A percentile compares a stretch with the other conserved stretches of the same genome.
Evolutionary conservation across 306 rosid species (phyloP).

Genomic region (Gastrolobium bilobum): DNA sequence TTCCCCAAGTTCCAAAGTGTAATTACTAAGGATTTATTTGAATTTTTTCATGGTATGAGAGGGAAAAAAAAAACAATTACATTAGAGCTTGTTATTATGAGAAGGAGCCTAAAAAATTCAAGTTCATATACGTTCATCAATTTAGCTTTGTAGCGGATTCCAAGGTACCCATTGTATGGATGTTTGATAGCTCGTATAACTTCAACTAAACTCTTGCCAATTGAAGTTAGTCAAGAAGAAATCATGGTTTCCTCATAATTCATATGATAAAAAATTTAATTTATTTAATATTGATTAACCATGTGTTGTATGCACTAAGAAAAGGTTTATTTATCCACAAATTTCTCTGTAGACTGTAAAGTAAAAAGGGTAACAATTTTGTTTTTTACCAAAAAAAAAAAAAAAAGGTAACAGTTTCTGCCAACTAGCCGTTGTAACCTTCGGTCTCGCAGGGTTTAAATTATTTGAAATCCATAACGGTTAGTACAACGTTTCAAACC

Average conservation of each 20-base stretch:
- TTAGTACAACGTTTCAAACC: constrained; percentile 30
- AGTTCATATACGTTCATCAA: neutral
- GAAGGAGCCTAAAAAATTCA: no score
- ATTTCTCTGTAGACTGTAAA: no score
- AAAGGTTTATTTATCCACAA: no score
- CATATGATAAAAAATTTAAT: no score
- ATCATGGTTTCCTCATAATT: no score
- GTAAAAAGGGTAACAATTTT: no score
- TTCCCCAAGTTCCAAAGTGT: neutral
- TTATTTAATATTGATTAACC: no score
- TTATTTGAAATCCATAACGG: constrained; percentile 41
- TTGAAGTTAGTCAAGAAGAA: neutral
- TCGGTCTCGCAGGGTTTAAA: constrained; percentile 29
- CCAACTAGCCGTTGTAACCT: constrained; percentile 39
- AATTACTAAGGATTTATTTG: neutral
- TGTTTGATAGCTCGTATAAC: neutral
- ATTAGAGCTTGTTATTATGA: no score
- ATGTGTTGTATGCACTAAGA: no score
- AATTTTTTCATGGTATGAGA: no score
- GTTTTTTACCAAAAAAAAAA: no score
- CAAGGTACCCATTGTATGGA: neutral
- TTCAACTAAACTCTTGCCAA: neutral
- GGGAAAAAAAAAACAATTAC: no score
- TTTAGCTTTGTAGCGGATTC: neutral
- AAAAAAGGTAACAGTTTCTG: neutral